Conservation (phyloP, 805 yeast genomes). For the Starmera dryadoides region DNA sequence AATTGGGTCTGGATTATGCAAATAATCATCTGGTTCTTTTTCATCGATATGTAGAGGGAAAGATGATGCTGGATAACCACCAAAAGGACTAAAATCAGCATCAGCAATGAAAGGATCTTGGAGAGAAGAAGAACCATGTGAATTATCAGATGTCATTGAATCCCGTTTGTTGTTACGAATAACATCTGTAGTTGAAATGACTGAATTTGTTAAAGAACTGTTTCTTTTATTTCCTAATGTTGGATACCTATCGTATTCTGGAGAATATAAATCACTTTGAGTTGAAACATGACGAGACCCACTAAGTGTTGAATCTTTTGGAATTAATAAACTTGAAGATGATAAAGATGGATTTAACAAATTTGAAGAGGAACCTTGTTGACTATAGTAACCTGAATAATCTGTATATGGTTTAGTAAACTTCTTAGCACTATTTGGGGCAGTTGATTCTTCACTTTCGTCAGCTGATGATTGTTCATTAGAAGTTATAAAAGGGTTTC, state of each 20-base stretch:
- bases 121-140: constrained; percentile 8
- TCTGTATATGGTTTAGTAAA: constrained; percentile 28
- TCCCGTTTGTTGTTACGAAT: constrained; percentile 9
- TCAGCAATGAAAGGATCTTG: constrained; percentile 33
- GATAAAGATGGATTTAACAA: neutral
- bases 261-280: constrained; percentile 30
- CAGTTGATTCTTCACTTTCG: constrained; percentile 1
- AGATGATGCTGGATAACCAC: constrained; percentile 93
- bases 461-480: constrained; percentile 12
- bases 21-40: constrained; percentile 89
- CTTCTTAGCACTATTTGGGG: constrained; percentile 1
- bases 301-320: constrained; percentile 8
- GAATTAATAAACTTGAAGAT: neutral
- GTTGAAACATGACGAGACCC: constrained; percentile 5
- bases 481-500: constrained; percentile 21
- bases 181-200: constrained; percentile 24
- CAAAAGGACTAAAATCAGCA: constrained; percentile 82
- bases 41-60: constrained; percentile 90
- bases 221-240: constrained; percentile 48
- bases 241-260: constrained; percentile 66
- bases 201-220: constrained; percentile 39
- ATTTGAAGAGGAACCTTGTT: constrained; percentile 25
- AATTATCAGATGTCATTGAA: constrained; percentile 13
- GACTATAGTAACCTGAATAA: constrained; percentile 35
- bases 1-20: constrained; percentile 95